Base-by-base conservation (phyloP, 2,329 filamentous ascomycete genomes). In the Diaporthe destruens region DNA sequence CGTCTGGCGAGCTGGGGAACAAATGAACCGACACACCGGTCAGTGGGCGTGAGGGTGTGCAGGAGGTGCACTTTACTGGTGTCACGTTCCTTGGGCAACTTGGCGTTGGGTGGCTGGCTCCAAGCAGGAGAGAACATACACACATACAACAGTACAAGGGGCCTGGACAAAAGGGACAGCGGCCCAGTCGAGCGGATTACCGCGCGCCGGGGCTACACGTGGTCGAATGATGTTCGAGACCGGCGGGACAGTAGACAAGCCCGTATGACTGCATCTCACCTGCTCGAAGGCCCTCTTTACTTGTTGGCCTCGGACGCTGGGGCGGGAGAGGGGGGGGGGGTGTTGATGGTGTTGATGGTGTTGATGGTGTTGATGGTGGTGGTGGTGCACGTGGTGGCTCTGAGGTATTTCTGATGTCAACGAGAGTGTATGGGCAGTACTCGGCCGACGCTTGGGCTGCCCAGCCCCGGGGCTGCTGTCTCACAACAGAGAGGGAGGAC, bases 31-130 rank as follows among this genome's bases (percentile, higher is more conserved):
- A 53, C 61, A 53, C 61, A 66, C 61, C 61, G 47, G 61, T 66
- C 61, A 25, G 32, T 11, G 4, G 8, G 32, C 12, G n/a, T 53
- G 47, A 66, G 61, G 61, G 61, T 66, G 61, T 66, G 32, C 61
- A 66, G 61, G 47, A 66, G 47, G 32, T 53, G 61, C 61, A 47
- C 61, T 53, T 47, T 66, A 66, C 47, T 70, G 67, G 67, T 59
- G 53, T 59, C 67, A 70, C 55, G 54, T 53, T 34, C 61, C 47
- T 56, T 49, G 32, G 42, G 42, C 39, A 44, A 51, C 67, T 59
- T 59, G 67, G 51, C 67, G 42, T 18, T 18, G n/a, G 47, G 29
- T 29, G 29, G 29, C 29, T 25, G 47, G 39, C 16, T 51, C n/a
- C 1, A 49, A 23, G 44, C 20, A n/a, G 9, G 11, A 20, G 20